A percentile compares a stretch with the other conserved stretches of the same genome.
These are phyloP conservation scores for Clathrospora elynae DNA, from an alignment of 2,329 filamentous ascomycete genomes.

Conservation along the genomic window DNA sequence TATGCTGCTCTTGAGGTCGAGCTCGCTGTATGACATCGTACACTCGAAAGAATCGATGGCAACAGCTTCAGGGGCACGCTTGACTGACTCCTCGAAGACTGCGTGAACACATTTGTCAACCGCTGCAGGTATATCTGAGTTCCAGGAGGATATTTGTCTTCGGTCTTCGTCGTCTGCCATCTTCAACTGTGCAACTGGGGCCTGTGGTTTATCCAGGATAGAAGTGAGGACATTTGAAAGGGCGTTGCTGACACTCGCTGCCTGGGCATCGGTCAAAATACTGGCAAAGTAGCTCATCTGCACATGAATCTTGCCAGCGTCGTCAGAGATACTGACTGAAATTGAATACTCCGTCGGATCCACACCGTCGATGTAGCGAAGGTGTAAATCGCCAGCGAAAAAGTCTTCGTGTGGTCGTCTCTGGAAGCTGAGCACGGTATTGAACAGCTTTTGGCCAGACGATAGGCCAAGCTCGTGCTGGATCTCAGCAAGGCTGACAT, in stretches of 20 bases:
- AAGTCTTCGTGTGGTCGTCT: constrained; percentile 3
- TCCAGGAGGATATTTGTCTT: constrained; percentile 1
- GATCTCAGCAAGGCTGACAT: constrained; percentile 46
- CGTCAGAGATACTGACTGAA: not conserved
- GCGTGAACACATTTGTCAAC: not conserved
- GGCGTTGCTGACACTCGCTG: constrained; percentile 1
- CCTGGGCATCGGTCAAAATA: constrained; percentile 1
- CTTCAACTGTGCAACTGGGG: not conserved
- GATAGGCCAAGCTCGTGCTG: constrained; percentile 48
- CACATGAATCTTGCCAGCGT: not conserved
- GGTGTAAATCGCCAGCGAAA: constrained; percentile 2
- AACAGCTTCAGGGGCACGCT: constrained; percentile 10
- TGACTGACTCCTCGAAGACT: not conserved
- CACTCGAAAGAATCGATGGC: constrained; percentile 15
- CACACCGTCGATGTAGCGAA: constrained; percentile 1
- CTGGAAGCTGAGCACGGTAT: constrained; percentile 38
- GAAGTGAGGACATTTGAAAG: not conserved
- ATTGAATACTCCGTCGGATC: constrained; percentile 1
- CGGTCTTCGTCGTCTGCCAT: constrained; percentile 1
- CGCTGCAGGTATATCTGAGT: constrained; percentile 1
- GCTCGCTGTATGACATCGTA: constrained; percentile 18
- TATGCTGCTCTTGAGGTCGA: constrained; percentile 9
- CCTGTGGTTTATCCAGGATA: not conserved
- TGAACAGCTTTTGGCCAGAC: constrained; percentile 46
- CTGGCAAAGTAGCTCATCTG: constrained; percentile 2